These are phyloP conservation scores for Coniochaeta sp. DNA, from an alignment of 2,329 filamentous ascomycete species.

Conservation along the genomic window DNA sequence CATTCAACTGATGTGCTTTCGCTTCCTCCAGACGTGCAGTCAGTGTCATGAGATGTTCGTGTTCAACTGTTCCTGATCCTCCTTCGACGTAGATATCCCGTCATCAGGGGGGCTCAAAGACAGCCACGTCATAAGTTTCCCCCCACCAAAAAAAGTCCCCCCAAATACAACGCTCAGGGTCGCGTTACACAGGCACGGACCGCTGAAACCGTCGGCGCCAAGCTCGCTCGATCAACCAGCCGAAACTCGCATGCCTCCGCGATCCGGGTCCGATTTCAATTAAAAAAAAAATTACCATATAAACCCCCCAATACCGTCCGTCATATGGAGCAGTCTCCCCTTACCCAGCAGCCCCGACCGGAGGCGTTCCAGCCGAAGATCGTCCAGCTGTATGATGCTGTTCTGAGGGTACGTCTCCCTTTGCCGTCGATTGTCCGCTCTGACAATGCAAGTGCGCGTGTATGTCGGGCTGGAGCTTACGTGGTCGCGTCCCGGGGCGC, in stretches of 20 bases:
- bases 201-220: not conserved
- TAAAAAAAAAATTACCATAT: not conserved
- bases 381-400: constrained; percentile 75
- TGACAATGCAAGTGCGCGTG: not conserved
- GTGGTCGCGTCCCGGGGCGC: not conserved
- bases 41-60: too few species aligned
- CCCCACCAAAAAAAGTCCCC: not conserved
- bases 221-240: not conserved
- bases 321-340: constrained; percentile 57
- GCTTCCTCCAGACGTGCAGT: too few species aligned
- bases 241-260: not conserved
- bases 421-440: not conserved
- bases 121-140: not conserved
- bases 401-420: constrained; percentile 61
- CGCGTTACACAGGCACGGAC: not conserved
- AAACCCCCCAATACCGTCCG: not conserved
- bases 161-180: not conserved
- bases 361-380: constrained; percentile 93
- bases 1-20: too few species aligned
- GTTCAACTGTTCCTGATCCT: too few species aligned
- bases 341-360: constrained; percentile 86
- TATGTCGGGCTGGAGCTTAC: not conserved
- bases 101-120: not conserved
- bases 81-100: not conserved
- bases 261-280: not conserved